These are phyloP conservation scores for Dispira parvispora DNA, from an alignment of 192 early-diverging fungal species.

Conservation along the genomic window DNA sequence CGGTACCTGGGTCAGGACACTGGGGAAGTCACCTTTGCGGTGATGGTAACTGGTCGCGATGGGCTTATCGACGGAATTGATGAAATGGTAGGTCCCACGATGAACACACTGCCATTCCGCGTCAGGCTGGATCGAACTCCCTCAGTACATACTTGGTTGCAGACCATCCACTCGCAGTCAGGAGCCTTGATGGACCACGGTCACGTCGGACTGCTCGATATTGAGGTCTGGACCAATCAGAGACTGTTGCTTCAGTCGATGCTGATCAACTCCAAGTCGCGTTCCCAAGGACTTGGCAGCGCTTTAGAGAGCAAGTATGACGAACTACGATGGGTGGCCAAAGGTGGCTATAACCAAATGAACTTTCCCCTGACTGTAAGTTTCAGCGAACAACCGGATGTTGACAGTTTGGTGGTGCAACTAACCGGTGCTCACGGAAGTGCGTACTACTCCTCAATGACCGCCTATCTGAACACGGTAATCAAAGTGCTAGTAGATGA, in stretches of 20 bases:
- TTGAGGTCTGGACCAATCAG: not conserved
- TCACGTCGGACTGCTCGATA: not conserved
- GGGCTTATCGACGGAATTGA: not conserved
- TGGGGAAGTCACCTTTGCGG: not conserved
- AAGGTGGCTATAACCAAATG: not conserved
- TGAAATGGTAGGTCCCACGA: not conserved
- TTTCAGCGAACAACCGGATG: not conserved
- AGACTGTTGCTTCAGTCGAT: not conserved
- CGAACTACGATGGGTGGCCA: not conserved
- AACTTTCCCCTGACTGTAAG: not conserved
- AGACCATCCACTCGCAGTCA: not conserved
- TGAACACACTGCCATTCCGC: conserved; percentile 2
- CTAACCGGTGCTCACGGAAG: too few species aligned
- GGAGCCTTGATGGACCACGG: not conserved
- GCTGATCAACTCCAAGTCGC: not conserved
- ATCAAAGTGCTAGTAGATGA: too few species aligned
- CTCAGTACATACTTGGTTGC: not conserved
- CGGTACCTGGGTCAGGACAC: not conserved
- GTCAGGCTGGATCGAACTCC: not conserved
- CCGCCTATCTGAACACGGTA: too few species aligned
- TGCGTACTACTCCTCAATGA: too few species aligned
- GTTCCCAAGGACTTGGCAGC: not conserved
- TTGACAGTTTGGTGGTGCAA: not conserved
- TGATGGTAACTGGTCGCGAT: not conserved
- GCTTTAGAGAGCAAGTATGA: not conserved